Evolutionary conservation across 192 early-diverging fungal species (phyloP).

Genomic region (Linnemannia exigua): DNA sequence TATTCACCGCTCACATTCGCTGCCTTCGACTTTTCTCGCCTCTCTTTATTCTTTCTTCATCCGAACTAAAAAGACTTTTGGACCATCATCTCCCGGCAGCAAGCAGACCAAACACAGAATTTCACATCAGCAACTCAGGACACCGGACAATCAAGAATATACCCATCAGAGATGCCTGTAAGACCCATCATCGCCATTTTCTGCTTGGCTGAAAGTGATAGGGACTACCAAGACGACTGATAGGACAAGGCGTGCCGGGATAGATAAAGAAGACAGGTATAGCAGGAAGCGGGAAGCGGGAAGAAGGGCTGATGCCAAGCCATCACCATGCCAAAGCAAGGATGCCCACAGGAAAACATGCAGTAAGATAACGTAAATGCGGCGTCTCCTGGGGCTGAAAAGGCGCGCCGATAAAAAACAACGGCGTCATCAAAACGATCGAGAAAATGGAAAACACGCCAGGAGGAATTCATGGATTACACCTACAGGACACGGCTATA

Average conservation of each 20-base stretch:
- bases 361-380: too few species aligned
- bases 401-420: too few species aligned
- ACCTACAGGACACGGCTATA: background rate
- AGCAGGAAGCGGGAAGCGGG: background rate
- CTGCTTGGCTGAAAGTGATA: background rate
- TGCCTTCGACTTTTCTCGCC: background rate
- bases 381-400: too few species aligned
- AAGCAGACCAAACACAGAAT: background rate
- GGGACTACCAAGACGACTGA: background rate
- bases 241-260: background rate
- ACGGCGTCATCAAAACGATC: too few species aligned
- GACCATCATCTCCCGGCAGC: background rate
- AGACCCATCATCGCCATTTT: background rate
- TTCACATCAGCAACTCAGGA: background rate
- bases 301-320: background rate
- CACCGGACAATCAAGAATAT: background rate
- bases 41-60: background rate
- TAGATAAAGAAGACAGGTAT: background rate
- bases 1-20: background rate
- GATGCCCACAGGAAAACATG: background rate
- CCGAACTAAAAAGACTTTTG: background rate
- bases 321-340: too few species aligned
- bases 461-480: background rate
- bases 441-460: too few species aligned
- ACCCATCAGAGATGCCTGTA: slow-evolving; percentile 3